phyloP scores from a whole-genome alignment of 768 basidiomycete species.

The Paxillus ammoniavirescens region DNA sequence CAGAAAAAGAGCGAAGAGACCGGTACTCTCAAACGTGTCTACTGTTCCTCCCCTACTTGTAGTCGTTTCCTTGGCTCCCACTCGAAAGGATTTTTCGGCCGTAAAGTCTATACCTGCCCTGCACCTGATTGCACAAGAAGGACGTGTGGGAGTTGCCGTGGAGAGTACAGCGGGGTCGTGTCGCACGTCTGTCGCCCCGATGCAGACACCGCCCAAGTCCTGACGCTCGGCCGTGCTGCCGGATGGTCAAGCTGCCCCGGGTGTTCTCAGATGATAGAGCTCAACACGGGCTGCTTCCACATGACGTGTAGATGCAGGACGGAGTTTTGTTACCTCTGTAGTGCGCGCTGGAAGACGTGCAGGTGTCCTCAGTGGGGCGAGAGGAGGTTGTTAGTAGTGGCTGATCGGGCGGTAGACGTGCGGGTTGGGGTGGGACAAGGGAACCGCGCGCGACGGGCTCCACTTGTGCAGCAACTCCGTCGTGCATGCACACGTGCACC shows the following conservation, averaged over 20 bases:
- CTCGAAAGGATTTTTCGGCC: slow-evolving; percentile 22
- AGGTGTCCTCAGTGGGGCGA: slow-evolving; percentile 69
- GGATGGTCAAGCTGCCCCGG: slow-evolving; percentile 42
- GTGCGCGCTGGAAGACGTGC: slow-evolving; percentile 63
- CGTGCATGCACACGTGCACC: not conserved
- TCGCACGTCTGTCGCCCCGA: slow-evolving; percentile 27
- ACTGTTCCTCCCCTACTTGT: slow-evolving; percentile 36
- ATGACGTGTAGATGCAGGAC: slow-evolving; percentile 40
- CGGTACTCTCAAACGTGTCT: slow-evolving; percentile 35
- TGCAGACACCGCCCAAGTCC: slow-evolving; percentile 22
- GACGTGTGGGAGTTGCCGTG: slow-evolving; percentile 28
- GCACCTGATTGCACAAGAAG: slow-evolving; percentile 15
- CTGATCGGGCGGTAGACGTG: slow-evolving; percentile 43
- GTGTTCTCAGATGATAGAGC: slow-evolving; percentile 38
- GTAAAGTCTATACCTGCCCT: slow-evolving; percentile 18
- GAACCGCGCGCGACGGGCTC: slow-evolving; percentile 31
- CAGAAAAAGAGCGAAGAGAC: slow-evolving; percentile 30
- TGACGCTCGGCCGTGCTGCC: slow-evolving; percentile 21
- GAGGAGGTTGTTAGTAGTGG: slow-evolving; percentile 33
- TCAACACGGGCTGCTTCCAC: slow-evolving; percentile 37
- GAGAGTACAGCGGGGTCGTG: slow-evolving; percentile 19
- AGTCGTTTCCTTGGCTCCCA: slow-evolving; percentile 37
- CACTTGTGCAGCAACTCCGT: slow-evolving; percentile 12
- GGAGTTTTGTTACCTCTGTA: slow-evolving; percentile 47
- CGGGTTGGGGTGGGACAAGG: slow-evolving; percentile 32